These are phyloP conservation scores for Crepidotus variabilis DNA, from an alignment of 768 basidiomycete genomes.

Conservation along the genomic window DNA sequence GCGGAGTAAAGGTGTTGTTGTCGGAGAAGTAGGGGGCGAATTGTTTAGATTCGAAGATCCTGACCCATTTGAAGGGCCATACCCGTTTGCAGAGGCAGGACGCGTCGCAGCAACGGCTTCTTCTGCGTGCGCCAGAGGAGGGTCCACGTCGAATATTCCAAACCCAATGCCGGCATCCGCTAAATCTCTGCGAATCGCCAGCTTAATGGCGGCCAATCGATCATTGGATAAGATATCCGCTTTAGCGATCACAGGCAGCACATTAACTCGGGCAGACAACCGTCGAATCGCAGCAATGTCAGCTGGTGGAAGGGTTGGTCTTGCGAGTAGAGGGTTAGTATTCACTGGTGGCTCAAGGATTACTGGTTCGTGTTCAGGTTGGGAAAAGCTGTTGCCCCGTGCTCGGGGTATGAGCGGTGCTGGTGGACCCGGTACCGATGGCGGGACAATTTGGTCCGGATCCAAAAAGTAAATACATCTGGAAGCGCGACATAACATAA, in stretches of 20 bases:
- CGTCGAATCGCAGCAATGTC: constrained; percentile 80
- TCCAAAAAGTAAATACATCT: constrained; percentile 88
- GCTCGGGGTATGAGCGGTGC: constrained; percentile 65
- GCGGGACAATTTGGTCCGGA: constrained; percentile 77
- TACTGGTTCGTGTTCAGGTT: constrained; percentile 69
- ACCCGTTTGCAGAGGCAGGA: constrained; percentile 52
- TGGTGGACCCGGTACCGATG: constrained; percentile 61
- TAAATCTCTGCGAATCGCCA: constrained; percentile 76
- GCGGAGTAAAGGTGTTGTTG: constrained; percentile 54
- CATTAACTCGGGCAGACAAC: constrained; percentile 79
- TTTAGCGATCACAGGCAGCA: constrained; percentile 80
- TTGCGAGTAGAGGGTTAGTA: constrained; percentile 63
- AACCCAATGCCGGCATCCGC: constrained; percentile 85
- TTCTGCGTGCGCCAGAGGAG: constrained; percentile 20
- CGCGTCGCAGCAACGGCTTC: constrained; percentile 26
- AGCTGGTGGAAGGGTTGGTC: constrained; percentile 61
- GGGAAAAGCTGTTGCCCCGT: constrained; percentile 69
- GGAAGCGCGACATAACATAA: constrained; percentile 17
- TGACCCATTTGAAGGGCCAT: constrained; percentile 47
- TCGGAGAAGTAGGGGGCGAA: constrained; percentile 69
- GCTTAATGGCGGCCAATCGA: constrained; percentile 73
- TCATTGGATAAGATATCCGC: constrained; percentile 82
- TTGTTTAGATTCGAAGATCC: constrained; percentile 38
- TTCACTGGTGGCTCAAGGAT: constrained; percentile 79
- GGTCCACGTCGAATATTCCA: constrained; percentile 82